Conservation (phyloP, 2,329 filamentous ascomycete species). For the Fusarium caatingaense region DNA sequence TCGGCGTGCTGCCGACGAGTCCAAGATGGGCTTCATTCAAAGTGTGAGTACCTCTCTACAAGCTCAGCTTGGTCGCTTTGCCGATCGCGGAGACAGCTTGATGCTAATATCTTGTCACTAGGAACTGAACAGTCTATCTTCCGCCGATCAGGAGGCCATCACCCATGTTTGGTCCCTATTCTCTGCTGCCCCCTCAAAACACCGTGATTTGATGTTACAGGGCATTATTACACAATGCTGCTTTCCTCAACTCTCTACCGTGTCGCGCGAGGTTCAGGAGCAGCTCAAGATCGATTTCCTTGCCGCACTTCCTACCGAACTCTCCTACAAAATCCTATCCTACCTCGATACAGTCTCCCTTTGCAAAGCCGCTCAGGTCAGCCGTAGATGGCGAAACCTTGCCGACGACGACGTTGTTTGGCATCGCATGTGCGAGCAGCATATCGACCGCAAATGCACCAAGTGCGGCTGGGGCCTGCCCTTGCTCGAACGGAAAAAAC, state of each 20-base stretch:
- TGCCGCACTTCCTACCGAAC: conserved; percentile 85
- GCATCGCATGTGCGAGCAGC: conserved; percentile 97
- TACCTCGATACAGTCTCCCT: conserved; percentile 94
- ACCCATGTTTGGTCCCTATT: conserved; percentile 98
- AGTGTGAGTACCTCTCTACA: conserved; percentile 65
- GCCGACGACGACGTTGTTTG: conserved; percentile 99
- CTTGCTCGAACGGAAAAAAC: conserved; percentile 85
- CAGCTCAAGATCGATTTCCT: conserved; percentile 98
- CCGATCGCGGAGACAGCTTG: not conserved
- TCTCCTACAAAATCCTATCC: conserved; percentile 92
- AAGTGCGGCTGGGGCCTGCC: conserved; percentile 97
- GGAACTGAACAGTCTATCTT: conserved; percentile 84
- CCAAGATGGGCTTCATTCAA: conserved; percentile 95
- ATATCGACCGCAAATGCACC: conserved; percentile 92
- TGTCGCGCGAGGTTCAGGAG: conserved; percentile 90
- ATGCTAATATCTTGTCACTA: conserved; percentile 49
- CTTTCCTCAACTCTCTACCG: conserved; percentile 94
- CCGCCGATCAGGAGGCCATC: conserved; percentile 92
- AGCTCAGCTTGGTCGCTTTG: not conserved
- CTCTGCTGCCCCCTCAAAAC: conserved; percentile 92
- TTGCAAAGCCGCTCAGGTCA: conserved; percentile 96
- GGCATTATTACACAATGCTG: conserved; percentile 97
- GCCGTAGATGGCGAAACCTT: conserved; percentile 84
- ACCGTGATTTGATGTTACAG: conserved; percentile 95
- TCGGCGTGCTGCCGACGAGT: conserved; percentile 90